phyloP scores from a whole-genome alignment of 192 early-diverging fungal genomes.

The Coemansia sp. region DNA sequence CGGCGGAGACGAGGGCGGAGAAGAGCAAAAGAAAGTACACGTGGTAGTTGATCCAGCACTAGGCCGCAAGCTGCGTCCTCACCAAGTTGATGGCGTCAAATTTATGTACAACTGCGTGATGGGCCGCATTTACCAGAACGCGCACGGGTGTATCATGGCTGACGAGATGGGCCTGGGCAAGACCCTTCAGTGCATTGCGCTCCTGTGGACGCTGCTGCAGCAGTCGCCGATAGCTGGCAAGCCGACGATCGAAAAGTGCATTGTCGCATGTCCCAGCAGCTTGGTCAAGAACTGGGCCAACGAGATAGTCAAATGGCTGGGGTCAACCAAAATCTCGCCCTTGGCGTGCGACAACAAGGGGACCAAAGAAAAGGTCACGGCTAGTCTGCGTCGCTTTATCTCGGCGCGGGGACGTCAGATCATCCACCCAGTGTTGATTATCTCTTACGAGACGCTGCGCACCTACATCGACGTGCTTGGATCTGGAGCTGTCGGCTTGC shows the following conservation, averaged over 20 bases:
- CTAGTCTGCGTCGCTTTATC: conserved; percentile 80
- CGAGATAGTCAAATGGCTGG: conserved; percentile 96
- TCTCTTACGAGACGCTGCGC: conserved; percentile 96
- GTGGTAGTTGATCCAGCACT: conserved; percentile 91
- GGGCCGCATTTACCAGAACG: conserved; percentile 70
- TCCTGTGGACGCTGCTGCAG: conserved; percentile 96
- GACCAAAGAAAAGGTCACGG: conserved; percentile 81
- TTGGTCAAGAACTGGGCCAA: conserved; percentile 99
- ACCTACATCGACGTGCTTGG: conserved; percentile 76
- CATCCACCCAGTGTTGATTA: conserved; percentile 92
- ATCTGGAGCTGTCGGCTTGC: conserved; percentile 84
- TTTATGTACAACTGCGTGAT: conserved; percentile 97
- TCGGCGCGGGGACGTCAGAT: conserved; percentile 83
- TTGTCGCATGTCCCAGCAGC: conserved; percentile 95
- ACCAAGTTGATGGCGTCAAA: conserved; percentile 95
- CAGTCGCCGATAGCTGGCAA: conserved; percentile 90
- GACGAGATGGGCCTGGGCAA: conserved; percentile 97
- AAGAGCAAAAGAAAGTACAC: conserved; percentile 52
- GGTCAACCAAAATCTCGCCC: conserved; percentile 77
- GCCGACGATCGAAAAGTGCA: conserved; percentile 93
- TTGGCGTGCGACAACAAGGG: conserved; percentile 90
- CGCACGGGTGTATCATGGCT: conserved; percentile 98
- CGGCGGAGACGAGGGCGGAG: conserved; percentile 18
- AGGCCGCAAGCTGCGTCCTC: conserved; percentile 84
- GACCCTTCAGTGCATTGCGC: conserved; percentile 88